A percentile compares a stretch with the other conserved stretches of the same genome.
These are phyloP conservation scores for Poronia punctata DNA, from an alignment of 495 filamentous ascomycete genomes.

Conservation along the genomic window DNA sequence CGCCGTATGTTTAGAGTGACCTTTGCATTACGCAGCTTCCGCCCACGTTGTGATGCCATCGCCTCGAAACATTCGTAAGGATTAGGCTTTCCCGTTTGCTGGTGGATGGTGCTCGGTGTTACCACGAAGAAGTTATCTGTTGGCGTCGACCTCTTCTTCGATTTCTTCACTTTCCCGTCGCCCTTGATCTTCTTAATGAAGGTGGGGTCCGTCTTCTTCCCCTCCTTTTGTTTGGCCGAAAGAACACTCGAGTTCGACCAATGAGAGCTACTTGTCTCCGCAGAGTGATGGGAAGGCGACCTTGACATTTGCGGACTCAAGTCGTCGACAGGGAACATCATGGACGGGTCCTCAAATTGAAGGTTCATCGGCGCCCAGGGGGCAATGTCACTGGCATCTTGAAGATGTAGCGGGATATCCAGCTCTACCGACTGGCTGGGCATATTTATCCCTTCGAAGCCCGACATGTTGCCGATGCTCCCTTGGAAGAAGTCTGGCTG, in stretches of 20 bases:
- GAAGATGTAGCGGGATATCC: slow-evolving; percentile 26
- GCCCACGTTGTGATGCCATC: slow-evolving; percentile 36
- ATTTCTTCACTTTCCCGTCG: slow-evolving; percentile 24
- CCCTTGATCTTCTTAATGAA: slow-evolving; percentile 29
- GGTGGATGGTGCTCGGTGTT: slow-evolving; percentile 38
- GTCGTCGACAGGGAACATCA: slow-evolving; percentile 31
- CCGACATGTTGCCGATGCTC: slow-evolving; percentile 12
- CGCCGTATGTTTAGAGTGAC: slow-evolving; percentile 40
- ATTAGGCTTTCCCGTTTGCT: slow-evolving; percentile 35
- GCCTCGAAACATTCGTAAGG: slow-evolving; percentile 43
- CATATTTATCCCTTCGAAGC: slow-evolving; percentile 15
- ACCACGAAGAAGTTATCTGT: slow-evolving; percentile 41
- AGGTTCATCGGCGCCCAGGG: slow-evolving; percentile 34
- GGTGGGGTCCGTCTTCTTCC: slow-evolving; percentile 16
- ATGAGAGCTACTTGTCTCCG: slow-evolving; percentile 15
- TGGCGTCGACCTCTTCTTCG: slow-evolving; percentile 29
- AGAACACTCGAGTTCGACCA: slow-evolving; percentile 27
- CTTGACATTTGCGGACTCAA: slow-evolving; percentile 20
- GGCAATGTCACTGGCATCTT: slow-evolving; percentile 23
- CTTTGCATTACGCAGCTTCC: slow-evolving; percentile 40
- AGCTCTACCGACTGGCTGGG: slow-evolving; percentile 18
- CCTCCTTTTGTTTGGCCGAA: slow-evolving; percentile 24
- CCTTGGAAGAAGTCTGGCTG: slow-evolving; percentile 15
- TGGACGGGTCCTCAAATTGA: slow-evolving; percentile 22
- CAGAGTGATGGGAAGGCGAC: slow-evolving; percentile 25